Base-by-base conservation (phyloP, 2,329 filamentous ascomycete species). In the Monilinia fructicola region DNA sequence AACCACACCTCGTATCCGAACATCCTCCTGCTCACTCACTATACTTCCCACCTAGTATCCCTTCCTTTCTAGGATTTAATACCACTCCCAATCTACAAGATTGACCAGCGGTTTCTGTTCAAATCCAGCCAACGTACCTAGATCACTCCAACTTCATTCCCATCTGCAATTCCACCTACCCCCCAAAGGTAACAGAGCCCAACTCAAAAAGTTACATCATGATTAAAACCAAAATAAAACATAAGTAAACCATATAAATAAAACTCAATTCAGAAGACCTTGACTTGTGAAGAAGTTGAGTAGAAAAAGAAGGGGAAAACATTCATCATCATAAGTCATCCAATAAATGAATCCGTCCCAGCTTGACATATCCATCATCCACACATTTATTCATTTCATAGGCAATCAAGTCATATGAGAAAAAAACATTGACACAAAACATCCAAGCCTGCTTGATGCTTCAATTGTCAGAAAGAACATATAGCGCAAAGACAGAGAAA, bases 391-490 rank as follows among this genome's bases (percentile, higher is more conserved):
- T 46, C 46, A 42, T 53, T 40, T 11, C 18, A 52, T 40, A n/a
- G 26, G 14, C 44, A 62, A 35, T 23, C 31, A 38, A 40, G 12
- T 35, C 35, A 40, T 52, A n/a, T 42, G 18, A 31, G n/a, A 52
- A 50, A 28, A 14, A 38, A 61, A 23, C 7, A 50, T 5, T 21
- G 18, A 23, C 31, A 23, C 31, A 12, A 54, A 54, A 40, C 46
- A 62, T 62, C 26, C 59, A 62, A 42, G 59, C 59, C 59, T 60
- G 58, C 58, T 60, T 26, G 58, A 50, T 50, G 44, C 44, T 60
- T 48, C 21, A 60, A 60, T 42, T 9, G 21, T 12, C 4, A 23
- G 12, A 21, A 38, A 6, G 21, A 23, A 60, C 48, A 12, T 21
- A 12, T 26, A 4, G 28, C 21, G 28, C 21, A 48, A 48, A 60